These are phyloP conservation scores for Rachicladosporium sp. DNA, from an alignment of 2,329 filamentous ascomycete species.

Conservation along the genomic window DNA sequence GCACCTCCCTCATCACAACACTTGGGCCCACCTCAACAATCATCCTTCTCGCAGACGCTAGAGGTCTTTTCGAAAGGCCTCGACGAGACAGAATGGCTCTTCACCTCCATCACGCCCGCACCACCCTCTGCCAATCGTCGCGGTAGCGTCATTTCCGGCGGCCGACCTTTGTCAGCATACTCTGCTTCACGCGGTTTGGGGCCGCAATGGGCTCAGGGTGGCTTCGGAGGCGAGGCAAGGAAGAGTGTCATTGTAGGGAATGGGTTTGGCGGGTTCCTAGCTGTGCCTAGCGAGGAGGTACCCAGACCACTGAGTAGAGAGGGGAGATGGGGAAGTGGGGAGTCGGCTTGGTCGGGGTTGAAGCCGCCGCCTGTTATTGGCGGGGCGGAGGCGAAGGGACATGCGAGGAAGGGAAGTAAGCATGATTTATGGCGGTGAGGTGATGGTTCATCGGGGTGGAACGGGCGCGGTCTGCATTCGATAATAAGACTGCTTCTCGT, in stretches of 20 bases:
- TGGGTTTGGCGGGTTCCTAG: constrained; percentile 53
- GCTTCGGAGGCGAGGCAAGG: constrained; percentile 42
- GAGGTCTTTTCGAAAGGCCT: constrained; percentile 55
- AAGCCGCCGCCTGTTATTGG: constrained; percentile 20
- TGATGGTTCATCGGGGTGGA: neutral
- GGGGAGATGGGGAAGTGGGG: constrained; percentile 7
- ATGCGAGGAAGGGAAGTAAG: constrained; percentile 20
- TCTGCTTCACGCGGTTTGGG: constrained; percentile 35
- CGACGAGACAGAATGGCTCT: constrained; percentile 56
- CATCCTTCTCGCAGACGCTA: constrained; percentile 41
- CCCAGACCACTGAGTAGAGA: constrained; percentile 20
- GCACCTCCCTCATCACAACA: too few species aligned
- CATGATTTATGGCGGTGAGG: constrained; percentile 24
- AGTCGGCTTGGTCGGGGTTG: constrained; percentile 12
- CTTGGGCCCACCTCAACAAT: neutral
- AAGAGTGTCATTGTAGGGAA: constrained; percentile 54
- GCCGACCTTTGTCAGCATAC: constrained; percentile 34
- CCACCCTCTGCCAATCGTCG: constrained; percentile 25
- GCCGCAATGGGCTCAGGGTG: constrained; percentile 38
- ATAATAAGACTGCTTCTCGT: too few species aligned
- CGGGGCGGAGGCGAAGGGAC: constrained; percentile 5
- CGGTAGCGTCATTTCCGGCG: constrained; percentile 26
- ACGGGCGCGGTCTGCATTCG: neutral
- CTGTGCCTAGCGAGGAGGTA: constrained; percentile 44
- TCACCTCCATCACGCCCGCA: constrained; percentile 46